Percentiles rank a stretch among this genome's conserved stretches.
phyloP scores from a whole-genome alignment of 768 basidiomycete genomes.

The Phylloporus scabripes region DNA sequence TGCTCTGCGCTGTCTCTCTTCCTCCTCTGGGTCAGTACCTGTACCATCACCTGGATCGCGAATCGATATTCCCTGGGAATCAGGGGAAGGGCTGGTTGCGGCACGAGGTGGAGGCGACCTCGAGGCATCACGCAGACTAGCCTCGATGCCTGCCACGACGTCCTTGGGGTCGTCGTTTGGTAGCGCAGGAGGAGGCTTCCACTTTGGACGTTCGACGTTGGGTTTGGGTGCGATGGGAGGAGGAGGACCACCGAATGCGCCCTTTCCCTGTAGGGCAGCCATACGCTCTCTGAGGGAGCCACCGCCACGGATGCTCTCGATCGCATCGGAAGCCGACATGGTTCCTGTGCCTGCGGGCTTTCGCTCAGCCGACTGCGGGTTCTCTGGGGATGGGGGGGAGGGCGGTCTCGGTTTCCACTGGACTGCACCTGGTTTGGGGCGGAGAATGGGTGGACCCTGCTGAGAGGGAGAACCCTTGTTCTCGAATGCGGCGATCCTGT shows the following conservation, averaged over 20 bases:
- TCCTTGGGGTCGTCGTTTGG: slow-evolving; percentile 42
- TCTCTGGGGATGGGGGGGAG: slow-evolving; percentile 35
- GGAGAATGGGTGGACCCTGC: slow-evolving; percentile 27
- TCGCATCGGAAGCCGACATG: slow-evolving; percentile 84
- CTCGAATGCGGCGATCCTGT: slow-evolving; percentile 88
- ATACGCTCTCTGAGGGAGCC: slow-evolving; percentile 89
- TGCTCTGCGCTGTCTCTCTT: slow-evolving; percentile 74
- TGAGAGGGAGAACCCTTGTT: slow-evolving; percentile 38
- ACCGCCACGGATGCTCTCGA: slow-evolving; percentile 74
- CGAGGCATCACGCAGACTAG: slow-evolving; percentile 23
- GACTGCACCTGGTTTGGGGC: slow-evolving; percentile 57
- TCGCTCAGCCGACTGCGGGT: slow-evolving; percentile 12
- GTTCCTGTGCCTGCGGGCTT: slow-evolving; percentile 32
- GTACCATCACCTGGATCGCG: slow-evolving; percentile 20
- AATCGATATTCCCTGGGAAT: slow-evolving; percentile 10
- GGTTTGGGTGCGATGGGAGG: slow-evolving; percentile 49
- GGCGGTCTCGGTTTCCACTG: slow-evolving; percentile 68
- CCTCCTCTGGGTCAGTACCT: slow-evolving; percentile 49
- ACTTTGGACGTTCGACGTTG: slow-evolving; percentile 65
- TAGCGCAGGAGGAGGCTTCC: slow-evolving; percentile 72
- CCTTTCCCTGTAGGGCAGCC: slow-evolving; percentile 85
- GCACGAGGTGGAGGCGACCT: slow-evolving; percentile 34
- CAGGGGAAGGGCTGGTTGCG: slow-evolving; percentile 12
- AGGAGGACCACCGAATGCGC: slow-evolving; percentile 61
- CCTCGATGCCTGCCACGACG: slow-evolving; percentile 10